These are phyloP conservation scores for Trypanosoma cruzi DNA, from an alignment of 208 protist genomes.

Conservation along the genomic window DNA sequence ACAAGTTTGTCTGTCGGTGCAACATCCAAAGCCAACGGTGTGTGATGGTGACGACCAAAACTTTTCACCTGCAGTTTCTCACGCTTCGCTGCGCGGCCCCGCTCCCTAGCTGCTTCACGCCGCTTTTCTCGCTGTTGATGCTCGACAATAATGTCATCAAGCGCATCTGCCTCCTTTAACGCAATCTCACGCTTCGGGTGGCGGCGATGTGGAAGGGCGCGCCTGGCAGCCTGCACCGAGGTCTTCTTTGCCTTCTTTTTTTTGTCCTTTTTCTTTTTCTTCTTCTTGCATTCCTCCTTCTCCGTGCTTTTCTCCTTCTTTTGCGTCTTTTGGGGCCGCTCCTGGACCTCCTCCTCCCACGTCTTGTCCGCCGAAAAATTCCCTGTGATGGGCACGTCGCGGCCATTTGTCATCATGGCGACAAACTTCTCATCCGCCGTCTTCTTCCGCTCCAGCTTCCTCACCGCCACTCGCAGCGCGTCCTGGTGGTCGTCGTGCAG, in stretches of 20 bases:
- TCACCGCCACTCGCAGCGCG: conserved; percentile 60
- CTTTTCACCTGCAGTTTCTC: conserved; percentile 68
- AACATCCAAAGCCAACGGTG: conserved; percentile 75
- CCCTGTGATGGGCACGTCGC: conserved; percentile 43
- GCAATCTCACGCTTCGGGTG: conserved; percentile 69
- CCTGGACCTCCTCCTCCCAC: conserved; percentile 80
- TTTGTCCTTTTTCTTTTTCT: conserved; percentile 49
- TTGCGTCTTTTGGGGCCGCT: conserved; percentile 14
- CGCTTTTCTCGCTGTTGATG: conserved; percentile 42
- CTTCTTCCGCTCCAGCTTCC: conserved; percentile 65
- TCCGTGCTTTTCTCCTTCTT: conserved; percentile 20
- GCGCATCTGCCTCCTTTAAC: conserved; percentile 47
- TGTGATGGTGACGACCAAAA: conserved; percentile 88
- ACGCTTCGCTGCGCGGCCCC: conserved; percentile 63
- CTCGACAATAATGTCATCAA: conserved; percentile 52
- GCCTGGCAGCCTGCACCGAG: conserved; percentile 36
- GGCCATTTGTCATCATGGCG: conserved; percentile 61
- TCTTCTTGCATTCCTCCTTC: conserved; percentile 36
- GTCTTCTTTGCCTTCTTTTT: conserved; percentile 54
- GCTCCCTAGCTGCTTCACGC: conserved; percentile 36
- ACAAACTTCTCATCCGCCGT: conserved; percentile 74
- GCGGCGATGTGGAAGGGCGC: conserved; percentile 64
- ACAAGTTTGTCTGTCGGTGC: conserved; percentile 71
- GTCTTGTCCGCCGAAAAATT: conserved; percentile 75
- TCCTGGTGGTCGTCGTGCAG: conserved; percentile 73